phyloP scores from a whole-genome alignment of 495 filamentous ascomycete species.

The Neurospora cerealis region DNA sequence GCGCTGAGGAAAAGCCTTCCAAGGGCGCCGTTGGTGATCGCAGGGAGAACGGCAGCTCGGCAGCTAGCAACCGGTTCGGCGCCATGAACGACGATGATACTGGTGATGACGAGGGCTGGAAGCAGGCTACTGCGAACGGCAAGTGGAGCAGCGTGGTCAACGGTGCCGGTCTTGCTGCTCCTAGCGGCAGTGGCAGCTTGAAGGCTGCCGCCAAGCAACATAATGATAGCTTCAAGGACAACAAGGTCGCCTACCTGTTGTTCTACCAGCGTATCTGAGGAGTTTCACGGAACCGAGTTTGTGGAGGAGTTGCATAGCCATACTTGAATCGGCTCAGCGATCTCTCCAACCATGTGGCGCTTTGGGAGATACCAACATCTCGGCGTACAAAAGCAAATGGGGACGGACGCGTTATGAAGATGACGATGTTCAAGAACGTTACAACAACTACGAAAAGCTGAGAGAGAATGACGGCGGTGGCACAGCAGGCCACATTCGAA shows the following conservation, averaged over 20 bases:
- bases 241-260: conserved; percentile 91
- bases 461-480: neutral
- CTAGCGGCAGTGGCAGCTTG: conserved; percentile 33
- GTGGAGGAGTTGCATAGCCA: neutral
- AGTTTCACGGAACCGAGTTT: neutral
- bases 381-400: neutral
- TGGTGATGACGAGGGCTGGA: conserved; percentile 70
- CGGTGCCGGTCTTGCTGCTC: conserved; percentile 31
- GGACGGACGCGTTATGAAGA: neutral
- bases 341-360: neutral
- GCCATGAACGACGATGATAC: conserved; percentile 58
- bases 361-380: neutral
- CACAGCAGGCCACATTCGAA: neutral
- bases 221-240: conserved; percentile 72
- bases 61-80: conserved; percentile 53
- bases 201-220: conserved; percentile 46
- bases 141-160: conserved; percentile 58
- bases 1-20: conserved; percentile 63
- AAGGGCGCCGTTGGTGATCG: conserved; percentile 43
- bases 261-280: conserved; percentile 76
- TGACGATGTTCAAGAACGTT: neutral
- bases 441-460: neutral
- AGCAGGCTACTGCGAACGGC: conserved; percentile 63
- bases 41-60: conserved; percentile 24
- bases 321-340: neutral